A percentile compares a stretch with the other conserved stretches of the same genome.
Conservation (phyloP, 2,329 filamentous ascomycete species). For the Calonectria naviculata region DNA sequence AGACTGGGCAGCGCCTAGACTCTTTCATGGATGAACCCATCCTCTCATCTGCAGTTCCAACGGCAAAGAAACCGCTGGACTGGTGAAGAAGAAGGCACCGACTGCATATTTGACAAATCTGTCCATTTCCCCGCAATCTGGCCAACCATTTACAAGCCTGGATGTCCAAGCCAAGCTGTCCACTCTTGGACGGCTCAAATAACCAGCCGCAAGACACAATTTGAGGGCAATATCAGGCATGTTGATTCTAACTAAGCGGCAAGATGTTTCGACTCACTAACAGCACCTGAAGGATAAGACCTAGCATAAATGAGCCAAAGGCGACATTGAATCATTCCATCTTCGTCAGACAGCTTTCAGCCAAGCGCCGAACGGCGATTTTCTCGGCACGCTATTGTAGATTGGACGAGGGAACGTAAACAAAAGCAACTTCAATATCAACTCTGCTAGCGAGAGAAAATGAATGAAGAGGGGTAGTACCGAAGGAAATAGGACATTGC, state of each 20-base stretch:
- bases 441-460: neutral
- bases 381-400: neutral
- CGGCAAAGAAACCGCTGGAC: conserved; percentile 48
- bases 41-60: conserved; percentile 33
- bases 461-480: neutral
- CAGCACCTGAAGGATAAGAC: too few relatives aligned
- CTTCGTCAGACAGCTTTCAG: neutral
- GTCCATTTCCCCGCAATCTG: neutral
- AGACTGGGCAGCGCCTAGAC: conserved; percentile 43
- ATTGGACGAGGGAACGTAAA: neutral
- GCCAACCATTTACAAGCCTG: neutral
- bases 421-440: neutral
- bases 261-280: neutral
- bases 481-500: neutral
- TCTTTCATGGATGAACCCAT: conserved; percentile 41
- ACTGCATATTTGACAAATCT: neutral
- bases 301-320: neutral
- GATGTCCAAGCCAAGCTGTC: neutral
- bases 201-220: neutral
- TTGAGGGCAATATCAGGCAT: neutral
- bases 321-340: too few relatives aligned
- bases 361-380: neutral
- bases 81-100: conserved; percentile 44
- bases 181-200: neutral
- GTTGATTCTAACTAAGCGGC: neutral